Conservation (phyloP, 495 filamentous ascomycete genomes). For the Penicillium canariense region DNA sequence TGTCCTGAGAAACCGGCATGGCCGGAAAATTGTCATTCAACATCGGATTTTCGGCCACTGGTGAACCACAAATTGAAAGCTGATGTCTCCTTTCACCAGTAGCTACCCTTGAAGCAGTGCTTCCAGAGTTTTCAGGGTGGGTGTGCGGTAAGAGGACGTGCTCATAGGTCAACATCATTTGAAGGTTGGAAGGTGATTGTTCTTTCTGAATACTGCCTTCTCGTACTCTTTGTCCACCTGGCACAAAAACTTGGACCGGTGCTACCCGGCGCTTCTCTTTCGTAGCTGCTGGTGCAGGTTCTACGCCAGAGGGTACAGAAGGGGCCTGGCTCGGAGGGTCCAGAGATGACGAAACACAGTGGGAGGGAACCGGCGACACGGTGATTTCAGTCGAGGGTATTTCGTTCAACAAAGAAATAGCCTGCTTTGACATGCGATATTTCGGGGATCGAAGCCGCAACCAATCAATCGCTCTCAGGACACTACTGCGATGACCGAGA, state of each 20-base stretch:
- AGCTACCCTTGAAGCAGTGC: too few relatives aligned
- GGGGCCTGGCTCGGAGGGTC: neutral
- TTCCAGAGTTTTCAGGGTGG: too few relatives aligned
- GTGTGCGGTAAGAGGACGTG: too few relatives aligned
- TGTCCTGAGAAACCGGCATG: neutral
- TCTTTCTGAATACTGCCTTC: neutral
- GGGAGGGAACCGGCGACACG: neutral
- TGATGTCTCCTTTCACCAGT: too few relatives aligned
- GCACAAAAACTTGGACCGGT: neutral
- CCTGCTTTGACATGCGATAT: conserved; percentile 22
- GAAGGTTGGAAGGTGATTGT: neutral
- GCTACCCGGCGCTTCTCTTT: neutral
- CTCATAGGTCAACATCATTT: too few relatives aligned
- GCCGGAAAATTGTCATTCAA: neutral
- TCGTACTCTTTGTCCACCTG: neutral
- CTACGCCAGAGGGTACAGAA: neutral
- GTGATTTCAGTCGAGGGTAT: neutral
- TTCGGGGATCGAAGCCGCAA: conserved; percentile 43
- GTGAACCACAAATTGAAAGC: neutral
- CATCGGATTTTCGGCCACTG: neutral
- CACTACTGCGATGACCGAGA: conserved; percentile 43
- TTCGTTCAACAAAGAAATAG: neutral
- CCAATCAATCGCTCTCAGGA: conserved; percentile 47
- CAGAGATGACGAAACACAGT: neutral
- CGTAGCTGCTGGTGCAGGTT: neutral